Evolutionary conservation across 768 basidiomycete genomes (phyloP), one percentile per base, ranked within the genome.

Genomic region (Russula abietina): DNA sequence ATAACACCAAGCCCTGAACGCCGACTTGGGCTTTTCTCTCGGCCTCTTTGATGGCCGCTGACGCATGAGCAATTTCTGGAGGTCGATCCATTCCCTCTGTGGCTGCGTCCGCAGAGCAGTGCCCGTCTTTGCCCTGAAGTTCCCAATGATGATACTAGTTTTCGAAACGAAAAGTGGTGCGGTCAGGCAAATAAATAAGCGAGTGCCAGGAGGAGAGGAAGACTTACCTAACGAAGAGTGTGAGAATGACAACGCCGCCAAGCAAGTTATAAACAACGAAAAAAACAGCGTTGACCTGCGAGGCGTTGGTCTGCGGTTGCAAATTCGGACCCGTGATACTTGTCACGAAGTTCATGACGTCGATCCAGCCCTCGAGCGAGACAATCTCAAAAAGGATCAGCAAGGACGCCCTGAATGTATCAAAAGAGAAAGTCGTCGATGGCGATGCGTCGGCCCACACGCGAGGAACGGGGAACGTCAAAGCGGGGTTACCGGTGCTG

Each of bases 351-450:
- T 74, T 76, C 88, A 97, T 89, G 55, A 94, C 96, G 70, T 95
- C 92, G n/a, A 91, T 82, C 96, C 95, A 98, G 2, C 96, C 96
- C 75, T 96, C 94, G 54, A 97, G 76, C 0, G 94, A 96, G 26
- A 98, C 92, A 67, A 96, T 93, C 75, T 98, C 96, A 69, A 97
- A 98, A 1, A 98, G 80, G 70, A 98, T 97, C 57, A 98, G 81
- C 45, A 98, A 77, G 0, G 92, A 88, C 4, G 86, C 76, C 8
- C 83, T 79, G 75, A 98, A 98, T 16, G 78, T 84, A 74, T 98
- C 96, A 70, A 98, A 98, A 2, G 87, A 89, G 76, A 93, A 98
- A 1, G 81, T 81, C 1, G 90, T 92, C 22, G 87, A 88, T 6
- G 87, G 87, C 0, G 85, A 82, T 9, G 96, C 93, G 67, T 92